These are phyloP conservation scores for Cutaneotrichosporon cavernicola DNA, from an alignment of 1,284 basidiomycete species.

Conservation along the genomic window DNA sequence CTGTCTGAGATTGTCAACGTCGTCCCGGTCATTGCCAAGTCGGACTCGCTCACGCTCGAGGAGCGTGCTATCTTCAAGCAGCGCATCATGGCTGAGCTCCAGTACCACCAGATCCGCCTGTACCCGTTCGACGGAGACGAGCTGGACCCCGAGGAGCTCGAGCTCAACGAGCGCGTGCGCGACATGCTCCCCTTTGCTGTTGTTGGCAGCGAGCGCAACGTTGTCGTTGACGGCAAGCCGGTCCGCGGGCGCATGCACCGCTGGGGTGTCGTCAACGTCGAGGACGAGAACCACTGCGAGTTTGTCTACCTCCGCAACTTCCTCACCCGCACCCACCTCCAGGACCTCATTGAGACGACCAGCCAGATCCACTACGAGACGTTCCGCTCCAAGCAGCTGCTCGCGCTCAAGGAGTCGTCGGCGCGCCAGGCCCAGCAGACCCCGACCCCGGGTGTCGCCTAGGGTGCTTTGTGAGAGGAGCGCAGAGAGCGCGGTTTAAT, in stretches of 20 bases:
- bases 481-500: slow-evolving; percentile 3
- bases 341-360: slow-evolving; percentile 98
- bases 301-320: slow-evolving; percentile 97
- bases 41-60: slow-evolving; percentile 90
- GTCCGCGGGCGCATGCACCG: slow-evolving; percentile 95
- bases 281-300: slow-evolving; percentile 95
- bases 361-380: slow-evolving; percentile 99
- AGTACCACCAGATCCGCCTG: slow-evolving; percentile 87
- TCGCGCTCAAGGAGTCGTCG: slow-evolving; percentile 53
- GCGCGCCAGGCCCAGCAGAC: slow-evolving; percentile 42
- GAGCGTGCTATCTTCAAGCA: slow-evolving; percentile 92
- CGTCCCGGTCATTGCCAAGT: slow-evolving; percentile 96
- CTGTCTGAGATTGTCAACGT: slow-evolving; percentile 98
- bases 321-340: slow-evolving; percentile 83
- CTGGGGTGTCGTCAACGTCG: slow-evolving; percentile 97
- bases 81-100: slow-evolving; percentile 90
- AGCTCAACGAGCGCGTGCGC: slow-evolving; percentile 88
- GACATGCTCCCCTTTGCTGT: slow-evolving; percentile 94
- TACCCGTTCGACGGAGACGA: slow-evolving; percentile 99
- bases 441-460: slow-evolving; percentile 12
- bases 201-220: slow-evolving; percentile 89
- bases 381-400: slow-evolving; percentile 90
- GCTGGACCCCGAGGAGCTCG: slow-evolving; percentile 79
- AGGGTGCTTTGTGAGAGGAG: background rate
- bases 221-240: slow-evolving; percentile 91